Conservation (phyloP, 257 asterid species). For the Solanum paucissectum region DNA sequence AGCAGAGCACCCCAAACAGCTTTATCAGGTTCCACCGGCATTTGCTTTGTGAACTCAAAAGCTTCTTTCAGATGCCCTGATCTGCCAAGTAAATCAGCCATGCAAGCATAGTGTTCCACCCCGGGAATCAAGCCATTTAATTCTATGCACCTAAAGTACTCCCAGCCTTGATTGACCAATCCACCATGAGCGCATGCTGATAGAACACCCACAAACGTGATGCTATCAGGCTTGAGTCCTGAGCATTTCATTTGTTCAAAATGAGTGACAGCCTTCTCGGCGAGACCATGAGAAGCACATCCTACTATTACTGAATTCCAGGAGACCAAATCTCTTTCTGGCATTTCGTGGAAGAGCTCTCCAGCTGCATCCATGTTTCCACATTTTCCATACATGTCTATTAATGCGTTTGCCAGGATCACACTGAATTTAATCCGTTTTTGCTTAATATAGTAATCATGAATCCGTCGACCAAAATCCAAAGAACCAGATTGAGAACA, state of each 20-base stretch:
- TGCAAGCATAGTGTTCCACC: slow-evolving; percentile 59
- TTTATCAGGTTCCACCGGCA: slow-evolving; percentile 67
- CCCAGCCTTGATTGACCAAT: slow-evolving; percentile 47
- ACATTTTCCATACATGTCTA: slow-evolving; percentile 71
- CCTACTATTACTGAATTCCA: slow-evolving; percentile 66
- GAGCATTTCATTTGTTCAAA: slow-evolving; percentile 30
- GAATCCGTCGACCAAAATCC: slow-evolving; percentile 36
- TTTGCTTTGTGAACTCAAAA: slow-evolving; percentile 28
- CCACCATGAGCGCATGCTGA: slow-evolving; percentile 86
- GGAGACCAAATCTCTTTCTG: slow-evolving; percentile 47
- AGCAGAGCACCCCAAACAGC: slow-evolving; percentile 78
- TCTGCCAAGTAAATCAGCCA: slow-evolving; percentile 65
- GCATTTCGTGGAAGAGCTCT: slow-evolving; percentile 42
- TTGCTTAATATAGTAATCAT: slow-evolving; percentile 36
- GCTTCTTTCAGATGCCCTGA: slow-evolving; percentile 58
- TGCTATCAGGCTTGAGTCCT: slow-evolving; percentile 47
- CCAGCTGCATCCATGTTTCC: slow-evolving; percentile 47
- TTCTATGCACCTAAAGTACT: slow-evolving; percentile 33
- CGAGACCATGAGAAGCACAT: slow-evolving; percentile 63
- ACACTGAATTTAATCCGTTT: slow-evolving; percentile 21
- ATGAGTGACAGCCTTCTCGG: slow-evolving; percentile 35
- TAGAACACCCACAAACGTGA: slow-evolving; percentile 61
- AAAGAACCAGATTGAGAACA: slow-evolving; percentile 60
- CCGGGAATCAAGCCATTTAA: slow-evolving; percentile 24
- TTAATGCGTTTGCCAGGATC: slow-evolving; percentile 45